phyloP scores from a whole-genome alignment of 1,284 basidiomycete genomes.

The Ceratobasidium theobromae region DNA sequence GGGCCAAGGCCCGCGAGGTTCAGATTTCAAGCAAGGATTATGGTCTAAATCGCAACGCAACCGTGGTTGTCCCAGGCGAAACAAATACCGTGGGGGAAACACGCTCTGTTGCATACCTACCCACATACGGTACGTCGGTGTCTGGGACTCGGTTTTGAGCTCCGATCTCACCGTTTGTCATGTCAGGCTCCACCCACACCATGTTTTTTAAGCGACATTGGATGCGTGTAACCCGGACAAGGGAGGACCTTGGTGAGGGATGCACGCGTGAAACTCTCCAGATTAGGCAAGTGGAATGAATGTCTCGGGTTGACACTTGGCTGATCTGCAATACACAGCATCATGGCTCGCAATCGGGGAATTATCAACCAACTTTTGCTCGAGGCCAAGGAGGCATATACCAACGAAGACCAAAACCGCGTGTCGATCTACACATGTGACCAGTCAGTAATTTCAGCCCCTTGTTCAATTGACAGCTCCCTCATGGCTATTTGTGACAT shows the following conservation, averaged over 20 bases:
- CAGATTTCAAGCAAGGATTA: slow-evolving; percentile 44
- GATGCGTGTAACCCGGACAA: slow-evolving; percentile 36
- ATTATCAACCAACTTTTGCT: slow-evolving; percentile 55
- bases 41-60: slow-evolving; percentile 26
- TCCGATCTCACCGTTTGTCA: background rate
- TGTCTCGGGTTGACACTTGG: background rate
- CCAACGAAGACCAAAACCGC: slow-evolving; percentile 53
- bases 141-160: background rate
- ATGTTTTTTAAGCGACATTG: slow-evolving; percentile 36
- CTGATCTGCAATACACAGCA: slow-evolving; percentile 48
- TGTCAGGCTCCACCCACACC: slow-evolving; percentile 35
- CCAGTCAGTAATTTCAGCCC: slow-evolving; percentile 12
- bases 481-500: background rate
- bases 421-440: slow-evolving; percentile 58
- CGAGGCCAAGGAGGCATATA: slow-evolving; percentile 58
- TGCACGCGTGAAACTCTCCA: slow-evolving; percentile 35
- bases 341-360: slow-evolving; percentile 73
- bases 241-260: slow-evolving; percentile 32
- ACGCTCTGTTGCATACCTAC: slow-evolving; percentile 35
- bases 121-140: slow-evolving; percentile 35
- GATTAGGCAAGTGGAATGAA: slow-evolving; percentile 37
- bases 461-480: background rate
- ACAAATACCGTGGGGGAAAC: slow-evolving; percentile 43
- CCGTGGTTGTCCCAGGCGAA: slow-evolving; percentile 42
- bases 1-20: slow-evolving; percentile 54